Percentiles rank a stretch among this genome's conserved stretches.
These are phyloP conservation scores for Dictyostelium capitatum DNA, from an alignment of 78 protist species.

Conservation along the genomic window DNA sequence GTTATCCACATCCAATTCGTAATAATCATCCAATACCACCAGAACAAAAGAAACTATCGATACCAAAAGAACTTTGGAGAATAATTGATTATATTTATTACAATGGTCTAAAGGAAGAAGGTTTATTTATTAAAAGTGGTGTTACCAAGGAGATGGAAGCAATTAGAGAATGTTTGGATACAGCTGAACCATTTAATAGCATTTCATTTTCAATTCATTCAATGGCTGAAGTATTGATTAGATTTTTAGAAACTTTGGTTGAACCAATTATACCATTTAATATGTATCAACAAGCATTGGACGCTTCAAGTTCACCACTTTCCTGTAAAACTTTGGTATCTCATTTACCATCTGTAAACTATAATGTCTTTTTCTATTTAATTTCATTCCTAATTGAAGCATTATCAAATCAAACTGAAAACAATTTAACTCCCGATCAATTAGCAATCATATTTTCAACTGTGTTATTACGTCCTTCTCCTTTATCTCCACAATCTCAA, in stretches of 20 bases:
- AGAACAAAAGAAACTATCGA: slow-evolving; percentile 51
- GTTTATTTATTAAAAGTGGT: slow-evolving; percentile 79
- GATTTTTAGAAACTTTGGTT: slow-evolving; percentile 78
- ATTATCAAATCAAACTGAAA: slow-evolving; percentile 33
- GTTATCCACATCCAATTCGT: slow-evolving; percentile 57
- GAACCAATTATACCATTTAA: slow-evolving; percentile 87
- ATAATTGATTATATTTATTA: slow-evolving; percentile 82
- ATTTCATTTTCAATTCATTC: slow-evolving; percentile 68
- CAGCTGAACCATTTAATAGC: slow-evolving; percentile 19
- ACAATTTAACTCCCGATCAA: slow-evolving; percentile 58
- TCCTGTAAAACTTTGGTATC: slow-evolving; percentile 70
- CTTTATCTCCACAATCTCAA: slow-evolving; percentile 46
- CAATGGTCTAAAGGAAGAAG: slow-evolving; percentile 55
- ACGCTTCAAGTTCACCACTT: slow-evolving; percentile 42
- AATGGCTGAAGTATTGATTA: slow-evolving; percentile 84
- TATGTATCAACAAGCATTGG: slow-evolving; percentile 71
- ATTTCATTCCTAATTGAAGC: slow-evolving; percentile 81
- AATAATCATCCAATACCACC: slow-evolving; percentile 41
- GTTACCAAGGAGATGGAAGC: slow-evolving; percentile 43
- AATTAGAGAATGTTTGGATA: slow-evolving; percentile 85
- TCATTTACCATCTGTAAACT: slow-evolving; percentile 67
- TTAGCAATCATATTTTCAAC: slow-evolving; percentile 68
- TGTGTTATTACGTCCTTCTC: slow-evolving; percentile 53
- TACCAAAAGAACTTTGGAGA: slow-evolving; percentile 94
- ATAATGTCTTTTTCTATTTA: slow-evolving; percentile 81